phyloP scores from a whole-genome alignment of 352 stramenopile species.

The Pythium oligandrum region DNA sequence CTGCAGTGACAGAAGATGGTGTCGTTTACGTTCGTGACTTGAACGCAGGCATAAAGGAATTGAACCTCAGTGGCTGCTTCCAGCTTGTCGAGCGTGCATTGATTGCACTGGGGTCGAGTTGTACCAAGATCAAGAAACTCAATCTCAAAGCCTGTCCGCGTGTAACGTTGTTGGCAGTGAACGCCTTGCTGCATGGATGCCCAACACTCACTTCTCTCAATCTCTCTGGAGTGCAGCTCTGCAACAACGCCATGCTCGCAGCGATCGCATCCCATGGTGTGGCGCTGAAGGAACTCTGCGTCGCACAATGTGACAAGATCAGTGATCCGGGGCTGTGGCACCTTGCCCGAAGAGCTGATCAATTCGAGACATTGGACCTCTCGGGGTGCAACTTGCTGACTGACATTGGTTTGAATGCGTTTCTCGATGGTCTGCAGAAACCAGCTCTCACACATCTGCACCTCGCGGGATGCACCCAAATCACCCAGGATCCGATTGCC shows the following conservation, averaged over 20 bases:
- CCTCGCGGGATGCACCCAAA: slow-evolving; percentile 44
- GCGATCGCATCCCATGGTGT: slow-evolving; percentile 30
- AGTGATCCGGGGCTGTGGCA: slow-evolving; percentile 50
- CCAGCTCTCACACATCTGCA: slow-evolving; percentile 51
- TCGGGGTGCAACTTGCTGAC: slow-evolving; percentile 47
- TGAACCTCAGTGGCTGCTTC: slow-evolving; percentile 73
- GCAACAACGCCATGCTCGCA: slow-evolving; percentile 60
- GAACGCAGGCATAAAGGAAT: slow-evolving; percentile 32
- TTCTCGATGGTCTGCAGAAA: slow-evolving; percentile 52
- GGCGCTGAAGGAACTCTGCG: slow-evolving; percentile 36
- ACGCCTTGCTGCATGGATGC: slow-evolving; percentile 54
- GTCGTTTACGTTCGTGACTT: background rate
- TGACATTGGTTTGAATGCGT: slow-evolving; percentile 40
- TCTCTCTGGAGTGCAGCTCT: slow-evolving; percentile 44
- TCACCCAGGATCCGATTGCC: slow-evolving; percentile 64
- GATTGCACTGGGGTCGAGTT: slow-evolving; percentile 58
- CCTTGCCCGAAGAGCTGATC: slow-evolving; percentile 43
- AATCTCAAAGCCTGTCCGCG: slow-evolving; percentile 81
- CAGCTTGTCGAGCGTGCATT: slow-evolving; percentile 79
- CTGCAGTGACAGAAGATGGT: background rate
- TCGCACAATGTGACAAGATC: slow-evolving; percentile 62
- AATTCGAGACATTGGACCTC: slow-evolving; percentile 62
- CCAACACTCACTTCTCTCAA: slow-evolving; percentile 39
- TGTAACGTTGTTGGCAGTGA: slow-evolving; percentile 67
- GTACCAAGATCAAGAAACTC: slow-evolving; percentile 51